A percentile compares a stretch with the other conserved stretches of the same genome.
phyloP scores from a whole-genome alignment of 441 rosid species.

The Pelargonium exstipulatum region DNA sequence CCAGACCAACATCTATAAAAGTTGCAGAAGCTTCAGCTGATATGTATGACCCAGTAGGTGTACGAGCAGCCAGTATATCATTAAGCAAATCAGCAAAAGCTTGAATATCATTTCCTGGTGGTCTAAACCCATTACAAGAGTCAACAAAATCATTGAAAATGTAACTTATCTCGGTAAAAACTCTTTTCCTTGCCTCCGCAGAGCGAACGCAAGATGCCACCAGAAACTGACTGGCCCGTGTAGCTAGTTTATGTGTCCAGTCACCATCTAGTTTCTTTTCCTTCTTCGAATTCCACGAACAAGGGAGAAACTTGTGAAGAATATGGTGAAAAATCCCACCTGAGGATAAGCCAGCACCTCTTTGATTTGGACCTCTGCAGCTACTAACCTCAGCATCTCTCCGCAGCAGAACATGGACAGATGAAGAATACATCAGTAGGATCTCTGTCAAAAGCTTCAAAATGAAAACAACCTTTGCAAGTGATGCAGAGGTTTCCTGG shows the following conservation, averaged over 20 bases:
- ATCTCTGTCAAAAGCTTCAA: slow-evolving; percentile 92
- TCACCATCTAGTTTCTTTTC: slow-evolving; percentile 80
- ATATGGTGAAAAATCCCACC: slow-evolving; percentile 84
- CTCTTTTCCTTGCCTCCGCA: slow-evolving; percentile 81
- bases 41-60: slow-evolving; percentile 79
- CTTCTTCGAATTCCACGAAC: slow-evolving; percentile 55
- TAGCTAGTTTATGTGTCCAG: slow-evolving; percentile 86
- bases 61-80: slow-evolving; percentile 84
- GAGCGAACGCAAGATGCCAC: slow-evolving; percentile 95
- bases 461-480: slow-evolving; percentile 84
- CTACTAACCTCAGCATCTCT: slow-evolving; percentile 71
- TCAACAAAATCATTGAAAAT: slow-evolving; percentile 66
- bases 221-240: slow-evolving; percentile 75
- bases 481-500: slow-evolving; percentile 64
- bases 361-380: slow-evolving; percentile 52
- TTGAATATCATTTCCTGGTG: slow-evolving; percentile 66
- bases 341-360: slow-evolving; percentile 34
- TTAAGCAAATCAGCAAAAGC: slow-evolving; percentile 70
- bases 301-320: slow-evolving; percentile 69
- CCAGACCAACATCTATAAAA: slow-evolving; percentile 87
- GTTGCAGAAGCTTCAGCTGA: slow-evolving; percentile 89
- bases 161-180: slow-evolving; percentile 65
- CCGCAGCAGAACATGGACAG: slow-evolving; percentile 75
- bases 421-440: slow-evolving; percentile 74
- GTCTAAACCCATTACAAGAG: slow-evolving; percentile 46